Evolutionary conservation across 208 protist genomes (phyloP), one percentile per base, ranked within the genome.

Genomic region (Crithidia expoeki): DNA sequence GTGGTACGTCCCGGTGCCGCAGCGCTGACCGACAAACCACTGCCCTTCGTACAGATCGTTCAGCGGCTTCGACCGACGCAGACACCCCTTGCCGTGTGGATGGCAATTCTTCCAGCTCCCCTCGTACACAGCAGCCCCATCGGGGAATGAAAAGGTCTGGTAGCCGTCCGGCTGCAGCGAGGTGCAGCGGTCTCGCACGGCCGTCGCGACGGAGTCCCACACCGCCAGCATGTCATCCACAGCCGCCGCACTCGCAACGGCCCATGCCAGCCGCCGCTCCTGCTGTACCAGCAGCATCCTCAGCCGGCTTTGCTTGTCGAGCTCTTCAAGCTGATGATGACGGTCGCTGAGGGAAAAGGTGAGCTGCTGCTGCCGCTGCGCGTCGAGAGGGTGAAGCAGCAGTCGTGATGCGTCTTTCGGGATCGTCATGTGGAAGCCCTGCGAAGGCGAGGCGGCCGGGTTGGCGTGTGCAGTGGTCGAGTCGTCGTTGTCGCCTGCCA

Each of bases 11-110:
- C 93, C 94, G 28, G 58, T 71, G 27, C 94, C 94, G 62, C 79
- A 88, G 47, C 86, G 88, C 62, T 92, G 74, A 1, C 91, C 91
- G 10, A 84, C 62, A 62, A 93, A 88, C 93, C 94, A 98, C 61
- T 92, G 78, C 42, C 94, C 94, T 59, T 96, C 92, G 72, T 97
- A 97, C 16, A 94, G 32, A 57, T 92, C 87, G 61, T 86, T 84
- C 16, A 78, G 55, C 34, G 57, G 77, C 23, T 71, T 49, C 17
- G 72, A 77, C 12, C 88, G 84, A 2, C 79, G 77, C 64, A 94
- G 52, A 38, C 61, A 79, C 23, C 95, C 95, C 17, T 80, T 89
- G 49, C 94, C 94, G 80, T 97, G 88, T 75, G 92, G 83, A 36
- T 72, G 70, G 72, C 82, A 83, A 68, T 92, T 90, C 64, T 94